Evolutionary conservation across 768 basidiomycete genomes (phyloP).

Genomic region (Phylloporus sp.): DNA sequence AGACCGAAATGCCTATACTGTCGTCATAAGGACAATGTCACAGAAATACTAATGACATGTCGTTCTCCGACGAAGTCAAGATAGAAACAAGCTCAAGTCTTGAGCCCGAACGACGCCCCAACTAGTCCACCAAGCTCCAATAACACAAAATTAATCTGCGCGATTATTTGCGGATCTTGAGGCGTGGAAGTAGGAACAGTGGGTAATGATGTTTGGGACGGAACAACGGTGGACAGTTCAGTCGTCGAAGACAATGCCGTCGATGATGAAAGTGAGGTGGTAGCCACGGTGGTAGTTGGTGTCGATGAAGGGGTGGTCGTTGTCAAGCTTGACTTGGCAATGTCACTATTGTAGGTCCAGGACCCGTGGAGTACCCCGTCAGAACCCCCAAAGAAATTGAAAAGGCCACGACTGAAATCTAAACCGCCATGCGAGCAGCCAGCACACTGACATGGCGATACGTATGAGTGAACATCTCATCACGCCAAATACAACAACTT

Average conservation of each 20-base stretch:
- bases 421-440: slow-evolving; percentile 38
- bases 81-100: not conserved
- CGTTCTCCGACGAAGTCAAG: not conserved
- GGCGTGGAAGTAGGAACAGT: slow-evolving; percentile 15
- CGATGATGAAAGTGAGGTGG: slow-evolving; percentile 11
- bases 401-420: slow-evolving; percentile 46
- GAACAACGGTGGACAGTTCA: slow-evolving; percentile 3
- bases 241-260: slow-evolving; percentile 6
- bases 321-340: slow-evolving; percentile 19
- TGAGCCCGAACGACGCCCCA: slow-evolving; percentile 7
- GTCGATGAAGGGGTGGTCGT: slow-evolving; percentile 17
- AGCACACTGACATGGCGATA: slow-evolving; percentile 31
- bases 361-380: slow-evolving; percentile 35
- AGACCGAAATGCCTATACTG: not conserved
- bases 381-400: slow-evolving; percentile 35
- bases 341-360: slow-evolving; percentile 36
- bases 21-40: not conserved
- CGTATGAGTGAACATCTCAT: not conserved
- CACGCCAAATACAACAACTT: slow-evolving; percentile 9
- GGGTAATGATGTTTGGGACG: slow-evolving; percentile 10
- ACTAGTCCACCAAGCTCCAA: slow-evolving; percentile 22
- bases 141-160: slow-evolving; percentile 24
- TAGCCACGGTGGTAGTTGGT: slow-evolving; percentile 9
- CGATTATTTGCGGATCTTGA: slow-evolving; percentile 19
- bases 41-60: not conserved